Evolutionary conservation across 495 filamentous ascomycete genomes (phyloP).

Genomic region (Lepraria neglecta): DNA sequence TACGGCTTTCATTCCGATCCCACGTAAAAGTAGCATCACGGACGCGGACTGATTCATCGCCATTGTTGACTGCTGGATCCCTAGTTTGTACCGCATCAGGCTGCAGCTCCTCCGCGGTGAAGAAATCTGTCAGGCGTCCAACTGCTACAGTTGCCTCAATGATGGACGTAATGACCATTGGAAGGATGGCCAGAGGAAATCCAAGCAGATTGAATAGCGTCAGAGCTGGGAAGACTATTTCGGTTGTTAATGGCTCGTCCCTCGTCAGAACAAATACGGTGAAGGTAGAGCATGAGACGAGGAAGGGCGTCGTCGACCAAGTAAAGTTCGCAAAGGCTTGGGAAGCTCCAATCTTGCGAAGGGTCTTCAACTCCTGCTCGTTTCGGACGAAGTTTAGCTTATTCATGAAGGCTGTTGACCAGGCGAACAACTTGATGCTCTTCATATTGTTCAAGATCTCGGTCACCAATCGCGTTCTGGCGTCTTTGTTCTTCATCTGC

Average conservation of each 20-base stretch:
- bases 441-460: constrained; percentile 99
- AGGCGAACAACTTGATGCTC: constrained; percentile 97
- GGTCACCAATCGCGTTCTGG: constrained; percentile 85
- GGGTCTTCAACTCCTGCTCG: constrained; percentile 88
- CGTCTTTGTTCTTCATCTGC: constrained; percentile 99
- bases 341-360: constrained; percentile 90
- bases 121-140: constrained; percentile 74
- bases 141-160: constrained; percentile 95
- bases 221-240: constrained; percentile 92
- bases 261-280: constrained; percentile 84
- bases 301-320: constrained; percentile 98
- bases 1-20: constrained; percentile 65
- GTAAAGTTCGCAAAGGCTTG: constrained; percentile 95
- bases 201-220: constrained; percentile 90
- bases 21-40: constrained; percentile 88
- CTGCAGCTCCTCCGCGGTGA: constrained; percentile 87
- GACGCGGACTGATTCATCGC: constrained; percentile 79
- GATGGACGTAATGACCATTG: constrained; percentile 95
- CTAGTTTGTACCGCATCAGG: constrained; percentile 67
- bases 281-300: constrained; percentile 96
- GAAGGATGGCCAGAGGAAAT: constrained; percentile 88
- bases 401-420: constrained; percentile 94
- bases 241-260: constrained; percentile 75
- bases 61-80: constrained; percentile 59
- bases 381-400: constrained; percentile 93